Evolutionary conservation across 352 stramenopile species (phyloP), one percentile per base, ranked within the genome.

Genomic region (Pythium diclinum): DNA sequence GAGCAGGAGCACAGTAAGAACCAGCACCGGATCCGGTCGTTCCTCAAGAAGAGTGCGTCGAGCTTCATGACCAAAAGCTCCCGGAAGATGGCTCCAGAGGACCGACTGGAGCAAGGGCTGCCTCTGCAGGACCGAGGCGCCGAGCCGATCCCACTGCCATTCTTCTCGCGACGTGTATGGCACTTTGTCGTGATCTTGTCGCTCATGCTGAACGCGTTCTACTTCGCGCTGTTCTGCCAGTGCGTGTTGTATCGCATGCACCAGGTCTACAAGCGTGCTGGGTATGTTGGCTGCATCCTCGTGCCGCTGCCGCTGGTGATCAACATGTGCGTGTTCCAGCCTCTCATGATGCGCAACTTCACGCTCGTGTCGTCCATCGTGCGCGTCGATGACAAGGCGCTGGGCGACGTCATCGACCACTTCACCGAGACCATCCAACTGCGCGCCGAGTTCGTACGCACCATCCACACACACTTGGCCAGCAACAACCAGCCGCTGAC

Each of bases 211-310:
- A 73, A 73, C 51, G 66, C 51, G 13, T 51, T 73, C 21, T 73
- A 73, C 58, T 36, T 73, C 11, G 66, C 66, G 61, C 60, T 73
- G 21, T 73, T 73, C 36, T 73, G 66, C 49, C 66, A 73, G 61
- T 73, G 66, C 13, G 40, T 73, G 13, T 33, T 73, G 28, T 73
- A 63, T 51, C 65, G 66, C 17, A 61, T 73, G 66, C 14, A 21
- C 4, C 5, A 16, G 8, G 56, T 73, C 32, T 59, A 58, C 48
- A 19, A 68, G 28, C 1, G 60, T 19, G 47, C 62, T 28, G 66
- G 66, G 6, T 8, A 10, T 6, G 44, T 32, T 6, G 6, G 34
- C 17, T 44, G 48, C 25, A 19, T 34, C 10, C 36, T 66, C 21
- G 28, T 73, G 2, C 60, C 61, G 33, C 48, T 68, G 16, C 61